Evolutionary conservation across 257 asterid genomes (phyloP), one percentile per base, ranked within the genome.

Genomic region (Solanum neorickii): DNA sequence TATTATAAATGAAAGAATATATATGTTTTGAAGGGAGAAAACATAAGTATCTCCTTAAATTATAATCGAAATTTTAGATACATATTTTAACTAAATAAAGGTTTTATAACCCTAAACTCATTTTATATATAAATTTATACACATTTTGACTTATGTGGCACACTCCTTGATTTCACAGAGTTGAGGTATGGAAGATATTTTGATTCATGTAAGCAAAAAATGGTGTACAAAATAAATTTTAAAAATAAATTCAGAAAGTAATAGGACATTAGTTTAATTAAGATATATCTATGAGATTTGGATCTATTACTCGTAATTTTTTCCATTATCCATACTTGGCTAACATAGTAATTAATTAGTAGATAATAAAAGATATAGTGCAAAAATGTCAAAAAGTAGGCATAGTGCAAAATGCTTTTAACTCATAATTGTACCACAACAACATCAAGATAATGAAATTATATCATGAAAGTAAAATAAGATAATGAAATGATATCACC

Each of bases 221-320:
- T 33, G 4, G 0, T 33, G 35, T 0, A 33, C 1, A 33, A 33
- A 33, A 33, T 33, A 33, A 33, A 3, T 33, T 33, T 33, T 33
- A 33, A 33, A 33, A 33, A 3, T 33, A 0, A 31, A 33, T 3
- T 33, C 35, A 33, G 35, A 33, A 33, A 33, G 1, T 33, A 33
- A 33, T 3, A 33, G 0, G 0, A 33, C 35, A 0, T 33, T 33
- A 3, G 1, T 33, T 33, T 33, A 33, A 0, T 3, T 33, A 33
- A 33, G 0, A 33, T 33, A 33, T 33, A 33, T 33, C 5, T 33
- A 33, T 33, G 5, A 33, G 35, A 33, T 33, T 3, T 33, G 35
- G 0, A 33, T 3, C 35, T 1, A 25, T 1, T 33, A 3, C 5
- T 33, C 5, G 33, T 33, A 33, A 0, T 1, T 33, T 33, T 3